Evolutionary conservation across 116 monocot genomes (phyloP), one percentile per base, ranked within the genome.

Genomic region (Iris pallida): DNA sequence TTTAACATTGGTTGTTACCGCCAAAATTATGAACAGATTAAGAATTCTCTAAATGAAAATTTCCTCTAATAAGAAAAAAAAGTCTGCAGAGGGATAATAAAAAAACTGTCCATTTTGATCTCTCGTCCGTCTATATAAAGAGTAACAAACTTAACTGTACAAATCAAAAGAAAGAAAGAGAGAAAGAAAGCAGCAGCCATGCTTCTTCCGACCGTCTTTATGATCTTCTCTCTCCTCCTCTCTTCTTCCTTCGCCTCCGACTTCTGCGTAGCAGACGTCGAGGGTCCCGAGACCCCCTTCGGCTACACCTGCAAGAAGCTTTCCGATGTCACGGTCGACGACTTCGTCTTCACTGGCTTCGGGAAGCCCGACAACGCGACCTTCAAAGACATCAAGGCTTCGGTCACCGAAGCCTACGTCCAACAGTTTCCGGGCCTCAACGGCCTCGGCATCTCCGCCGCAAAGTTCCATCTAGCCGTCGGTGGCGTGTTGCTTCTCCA

Each of bases 241-340:
- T 16, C 72, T 64, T 9, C 68, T 8, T 66, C 67, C 68, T 10
- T 52, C 6, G 63, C 71, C 46, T 42, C 51, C 7, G 68, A 83
- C 68, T 76, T 83, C 71, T 83, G 83, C 63, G 79, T 83, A 44
- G 83, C 57, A 0, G 79, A 83, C 75, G 67, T 79, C 10, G 0
- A n/a, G 1, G 30, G 20, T 51, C 5, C 20, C 30, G 18, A 64
- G 15, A 70, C 69, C 19, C 82, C 82, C 12, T 42, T 73, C 2
- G 83, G 83, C 55, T 83, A 68, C 56, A 9, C 43, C 15, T 83
- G 83, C 72, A 79, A 68, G 75, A 63, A 55, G 7, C 41, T 2
- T 9, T 49, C 68, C 8, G 20, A 0, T 0, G 76, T 83, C 46
- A 79, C 75, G 18, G 47, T 44, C 53, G 15, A 58, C 7, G 83